Conservation (phyloP, 225 moss, liverwort and hornwort genomes). For the Bryum argenteum region DNA sequence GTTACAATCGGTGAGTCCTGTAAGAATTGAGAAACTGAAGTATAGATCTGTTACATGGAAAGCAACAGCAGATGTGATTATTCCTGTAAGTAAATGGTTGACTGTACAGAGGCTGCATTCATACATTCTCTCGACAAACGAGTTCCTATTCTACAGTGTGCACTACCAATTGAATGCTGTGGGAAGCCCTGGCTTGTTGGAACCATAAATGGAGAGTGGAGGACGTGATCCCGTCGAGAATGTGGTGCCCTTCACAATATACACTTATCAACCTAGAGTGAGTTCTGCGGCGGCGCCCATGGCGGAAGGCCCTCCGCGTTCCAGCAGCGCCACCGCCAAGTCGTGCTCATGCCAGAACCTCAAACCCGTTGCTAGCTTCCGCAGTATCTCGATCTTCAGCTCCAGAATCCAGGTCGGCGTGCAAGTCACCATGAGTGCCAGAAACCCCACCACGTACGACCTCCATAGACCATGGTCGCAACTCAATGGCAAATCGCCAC, state of each 20-base stretch:
- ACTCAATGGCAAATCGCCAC: slow-evolving; percentile 70
- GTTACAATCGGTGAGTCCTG: too few species aligned
- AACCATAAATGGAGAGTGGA: too few species aligned
- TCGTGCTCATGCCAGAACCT: slow-evolving; percentile 97
- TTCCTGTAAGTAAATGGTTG: not conserved
- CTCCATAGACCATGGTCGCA: slow-evolving; percentile 82
- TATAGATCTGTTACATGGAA: not conserved
- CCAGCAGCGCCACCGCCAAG: slow-evolving; percentile 85
- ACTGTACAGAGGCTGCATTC: not conserved
- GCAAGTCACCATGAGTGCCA: slow-evolving; percentile 89
- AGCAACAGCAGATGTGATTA: not conserved
- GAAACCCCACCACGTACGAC: slow-evolving; percentile 82
- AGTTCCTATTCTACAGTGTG: too few species aligned
- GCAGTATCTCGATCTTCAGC: slow-evolving; percentile 69
- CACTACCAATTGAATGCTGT: too few species aligned
- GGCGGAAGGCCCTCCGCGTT: slow-evolving; percentile 70
- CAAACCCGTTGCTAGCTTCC: slow-evolving; percentile 75
- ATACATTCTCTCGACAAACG: not conserved
- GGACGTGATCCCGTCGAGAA: too few species aligned
- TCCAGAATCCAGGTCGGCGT: slow-evolving; percentile 87
- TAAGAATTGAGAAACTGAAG: too few species aligned
- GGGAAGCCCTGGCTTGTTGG: too few species aligned
- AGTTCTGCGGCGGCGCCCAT: slow-evolving; percentile 88
- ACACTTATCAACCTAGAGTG: slow-evolving; percentile 44
- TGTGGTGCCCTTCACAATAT: not conserved